Conservation (phyloP, 2,329 filamentous ascomycete species). For the Colletotrichum magnum region DNA sequence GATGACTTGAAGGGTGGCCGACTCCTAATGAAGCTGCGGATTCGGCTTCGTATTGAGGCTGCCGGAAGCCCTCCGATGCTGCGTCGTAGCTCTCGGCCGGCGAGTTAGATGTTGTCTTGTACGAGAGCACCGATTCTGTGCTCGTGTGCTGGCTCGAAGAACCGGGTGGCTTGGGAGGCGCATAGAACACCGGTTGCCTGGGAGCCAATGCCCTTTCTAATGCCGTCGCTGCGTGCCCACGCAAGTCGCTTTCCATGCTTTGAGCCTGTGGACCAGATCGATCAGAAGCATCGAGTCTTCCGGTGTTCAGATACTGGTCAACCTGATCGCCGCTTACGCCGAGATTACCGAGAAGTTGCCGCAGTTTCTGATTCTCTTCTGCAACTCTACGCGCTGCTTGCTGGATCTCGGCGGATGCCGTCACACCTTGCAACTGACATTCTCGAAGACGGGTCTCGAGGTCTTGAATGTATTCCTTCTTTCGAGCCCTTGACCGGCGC, state of each 20-base stretch:
- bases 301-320: conserved; percentile 54
- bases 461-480: conserved; percentile 80
- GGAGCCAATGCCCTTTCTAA: conserved; percentile 56
- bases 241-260: not conserved
- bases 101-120: conserved; percentile 19
- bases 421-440: conserved; percentile 76
- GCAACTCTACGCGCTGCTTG: conserved; percentile 76
- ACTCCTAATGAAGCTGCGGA: conserved; percentile 3
- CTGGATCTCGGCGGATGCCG: conserved; percentile 81
- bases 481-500: conserved; percentile 79
- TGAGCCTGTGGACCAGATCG: not conserved
- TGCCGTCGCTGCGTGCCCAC: conserved; percentile 33
- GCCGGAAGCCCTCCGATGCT: conserved; percentile 8
- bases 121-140: not conserved
- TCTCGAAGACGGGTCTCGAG: conserved; percentile 75
- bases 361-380: conserved; percentile 77
- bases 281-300: not conserved
- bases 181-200: conserved; percentile 46
- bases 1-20: not conserved
- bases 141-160: conserved; percentile 7
- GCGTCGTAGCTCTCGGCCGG: conserved; percentile 19
- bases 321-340: conserved; percentile 72
- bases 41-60: conserved; percentile 5
- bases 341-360: conserved; percentile 69
- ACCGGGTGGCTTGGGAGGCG: not conserved